Percentiles rank a stretch among this genome's conserved stretches.
phyloP scores from a whole-genome alignment of 345 rosid genomes.

The Lepidium sativum region DNA sequence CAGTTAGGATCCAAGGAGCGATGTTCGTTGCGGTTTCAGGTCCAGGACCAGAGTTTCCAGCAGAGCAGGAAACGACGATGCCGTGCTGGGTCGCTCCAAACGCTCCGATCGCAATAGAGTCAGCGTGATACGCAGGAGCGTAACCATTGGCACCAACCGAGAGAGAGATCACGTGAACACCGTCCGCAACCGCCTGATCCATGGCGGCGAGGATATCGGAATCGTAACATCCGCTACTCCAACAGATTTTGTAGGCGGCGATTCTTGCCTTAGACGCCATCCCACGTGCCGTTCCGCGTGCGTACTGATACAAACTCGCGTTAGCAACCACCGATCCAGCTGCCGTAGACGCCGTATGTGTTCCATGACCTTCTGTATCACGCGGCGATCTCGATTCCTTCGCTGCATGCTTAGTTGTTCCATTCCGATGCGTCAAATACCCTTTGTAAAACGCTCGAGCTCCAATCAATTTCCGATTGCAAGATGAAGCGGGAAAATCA shows the following conservation, averaged over 20 bases:
- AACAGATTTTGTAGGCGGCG: constrained; percentile 85
- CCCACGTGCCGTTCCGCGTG: constrained; percentile 74
- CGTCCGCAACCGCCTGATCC: constrained; percentile 79
- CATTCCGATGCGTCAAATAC: constrained; percentile 30
- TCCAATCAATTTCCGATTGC: constrained; percentile 74
- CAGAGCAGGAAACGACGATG: constrained; percentile 72
- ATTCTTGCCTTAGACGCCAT: constrained; percentile 78
- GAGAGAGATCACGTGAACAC: constrained; percentile 75
- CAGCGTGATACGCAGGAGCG: constrained; percentile 59
- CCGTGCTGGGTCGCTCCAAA: constrained; percentile 63
- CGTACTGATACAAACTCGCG: constrained; percentile 58
- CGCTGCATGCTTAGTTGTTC: constrained; percentile 26
- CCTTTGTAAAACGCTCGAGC: constrained; percentile 70
- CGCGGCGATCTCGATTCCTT: constrained; percentile 57
- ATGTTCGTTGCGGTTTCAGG: constrained; percentile 63
- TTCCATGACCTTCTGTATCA: constrained; percentile 88
- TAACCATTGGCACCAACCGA: constrained; percentile 72
- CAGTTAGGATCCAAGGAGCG: constrained; percentile 90
- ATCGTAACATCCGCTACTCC: constrained; percentile 72
- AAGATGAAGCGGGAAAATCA: constrained; percentile 57
- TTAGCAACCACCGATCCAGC: constrained; percentile 60
- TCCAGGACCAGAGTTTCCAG: constrained; percentile 88
- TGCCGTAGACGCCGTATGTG: constrained; percentile 83
- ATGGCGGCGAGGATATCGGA: constrained; percentile 93
- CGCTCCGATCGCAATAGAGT: constrained; percentile 80